Conservation (phyloP, 257 asterid species). For the Plectranthus barbatus region DNA sequence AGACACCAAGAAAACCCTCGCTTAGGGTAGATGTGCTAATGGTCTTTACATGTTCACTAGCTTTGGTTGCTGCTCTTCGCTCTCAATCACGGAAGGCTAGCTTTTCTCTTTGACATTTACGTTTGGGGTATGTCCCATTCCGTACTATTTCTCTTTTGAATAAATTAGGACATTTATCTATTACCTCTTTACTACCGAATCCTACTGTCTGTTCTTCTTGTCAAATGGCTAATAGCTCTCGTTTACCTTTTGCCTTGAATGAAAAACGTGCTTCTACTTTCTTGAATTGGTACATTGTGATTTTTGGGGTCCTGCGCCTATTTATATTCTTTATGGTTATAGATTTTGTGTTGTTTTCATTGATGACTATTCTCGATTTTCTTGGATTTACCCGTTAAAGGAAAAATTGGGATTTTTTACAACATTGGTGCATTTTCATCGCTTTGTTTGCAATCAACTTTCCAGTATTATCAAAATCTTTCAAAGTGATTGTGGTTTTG, state of each 20-base stretch:
- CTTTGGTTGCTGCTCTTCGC: background rate
- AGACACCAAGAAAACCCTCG: background rate
- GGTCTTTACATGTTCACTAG: background rate
- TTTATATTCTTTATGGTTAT: background rate
- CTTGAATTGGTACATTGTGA: background rate
- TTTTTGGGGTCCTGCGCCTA: background rate
- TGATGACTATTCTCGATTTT: background rate
- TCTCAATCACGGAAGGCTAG: background rate
- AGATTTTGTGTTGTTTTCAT: background rate
- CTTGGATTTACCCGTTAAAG: background rate
- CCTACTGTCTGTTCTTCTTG: background rate
- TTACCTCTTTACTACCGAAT: background rate
- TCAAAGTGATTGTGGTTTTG: background rate
- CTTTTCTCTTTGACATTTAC: too few relatives aligned
- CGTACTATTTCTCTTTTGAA: background rate
- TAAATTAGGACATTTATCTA: background rate
- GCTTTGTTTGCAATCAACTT: too few relatives aligned
- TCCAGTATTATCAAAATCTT: too few relatives aligned
- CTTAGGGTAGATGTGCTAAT: background rate
- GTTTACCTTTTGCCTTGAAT: background rate
- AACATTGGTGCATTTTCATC: too few relatives aligned
- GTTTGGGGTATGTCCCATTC: background rate
- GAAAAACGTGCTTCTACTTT: background rate
- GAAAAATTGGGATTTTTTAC: background rate
- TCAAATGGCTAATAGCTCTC: background rate